Evolutionary conservation across 2,329 filamentous ascomycete species (phyloP), one percentile per base, ranked within the genome.

Genomic region (Cercospora sp.): DNA sequence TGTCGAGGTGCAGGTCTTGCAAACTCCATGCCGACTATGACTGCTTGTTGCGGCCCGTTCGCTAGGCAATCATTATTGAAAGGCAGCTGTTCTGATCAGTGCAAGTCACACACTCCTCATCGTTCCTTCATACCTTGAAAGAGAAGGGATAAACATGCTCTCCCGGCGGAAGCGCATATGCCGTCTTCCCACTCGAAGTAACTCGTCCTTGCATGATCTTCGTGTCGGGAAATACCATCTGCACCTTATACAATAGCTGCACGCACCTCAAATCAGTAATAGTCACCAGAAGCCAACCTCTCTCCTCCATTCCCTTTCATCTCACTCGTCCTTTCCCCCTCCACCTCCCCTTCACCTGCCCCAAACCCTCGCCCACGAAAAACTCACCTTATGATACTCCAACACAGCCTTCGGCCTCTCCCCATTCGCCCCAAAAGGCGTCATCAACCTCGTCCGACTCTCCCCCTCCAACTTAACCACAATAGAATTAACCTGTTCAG

Each of bases 401-500:
- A 85, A 77, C 72, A 80, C 81, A 69, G 76, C 82, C 75, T 76
- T 80, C 78, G 80, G 82, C 77, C 76, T 82, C 78, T 78, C 82
- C 70, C 75, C 74, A 71, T 73, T 76, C 73, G 59, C 79, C 78
- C 75, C 82, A 69, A 73, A 76, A 72, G 74, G 87, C 81, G 70
- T 86, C 77, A 80, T 82, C 78, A 93, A 80, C 53, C 90, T 85
- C 5, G 91, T 94, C 70, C 85, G 86, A 59, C 89, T 89, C 80
- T 95, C 91, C 73, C 92, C 92, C 77, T 95, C 92, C 34, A 95
- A 87, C 82, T 95, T 95, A 75, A 94, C 91, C 43, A 92, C 84
- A 70, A 95, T 89, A 45, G 79, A 80, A 66, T 79, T 80, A 34
- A 87, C 78, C 71, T 81, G 83, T 64, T 80, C 81, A 24, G 80